Percentiles rank a stretch among this genome's conserved stretches.
Conservation (phyloP, 495 filamentous ascomycete species). For the Lentithecium fluviatile region DNA sequence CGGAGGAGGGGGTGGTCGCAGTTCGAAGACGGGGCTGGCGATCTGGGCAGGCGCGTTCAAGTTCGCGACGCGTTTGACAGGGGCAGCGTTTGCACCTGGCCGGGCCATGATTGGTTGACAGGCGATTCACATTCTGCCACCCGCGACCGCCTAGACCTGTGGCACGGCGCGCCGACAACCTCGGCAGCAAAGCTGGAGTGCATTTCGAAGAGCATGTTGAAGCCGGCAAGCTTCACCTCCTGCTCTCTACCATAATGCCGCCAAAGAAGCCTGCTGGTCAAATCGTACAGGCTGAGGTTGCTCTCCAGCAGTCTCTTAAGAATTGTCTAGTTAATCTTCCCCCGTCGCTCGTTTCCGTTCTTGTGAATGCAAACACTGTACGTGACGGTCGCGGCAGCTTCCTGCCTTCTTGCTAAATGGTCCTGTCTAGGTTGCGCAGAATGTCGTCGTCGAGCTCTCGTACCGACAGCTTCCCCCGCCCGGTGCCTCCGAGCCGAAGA, state of each 20-base stretch:
- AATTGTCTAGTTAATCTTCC: constrained; percentile 95
- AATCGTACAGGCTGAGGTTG: constrained; percentile 70
- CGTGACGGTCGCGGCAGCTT: constrained; percentile 38
- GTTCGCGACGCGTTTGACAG: constrained; percentile 18
- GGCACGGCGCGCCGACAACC: constrained; percentile 7
- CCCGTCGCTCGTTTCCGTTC: constrained; percentile 72
- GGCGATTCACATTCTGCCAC: constrained; percentile 11
- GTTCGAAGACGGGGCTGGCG: neutral
- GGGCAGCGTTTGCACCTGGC: neutral
- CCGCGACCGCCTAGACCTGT: constrained; percentile 3
- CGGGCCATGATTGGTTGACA: constrained; percentile 9
- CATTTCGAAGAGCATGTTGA: neutral
- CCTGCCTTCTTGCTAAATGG: neutral
- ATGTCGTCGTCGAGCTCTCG: constrained; percentile 86
- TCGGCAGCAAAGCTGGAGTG: constrained; percentile 25
- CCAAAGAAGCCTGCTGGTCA: constrained; percentile 56
- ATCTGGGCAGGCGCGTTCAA: neutral
- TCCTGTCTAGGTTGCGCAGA: constrained; percentile 70
- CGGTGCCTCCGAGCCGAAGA: constrained; percentile 26
- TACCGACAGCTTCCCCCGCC: constrained; percentile 41
- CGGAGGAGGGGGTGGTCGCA: neutral
- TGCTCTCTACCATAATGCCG: neutral
- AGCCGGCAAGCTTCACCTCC: neutral
- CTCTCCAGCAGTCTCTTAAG: constrained; percentile 72
- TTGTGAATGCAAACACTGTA: constrained; percentile 86